These are phyloP conservation scores for Nothophoma quercina DNA, from an alignment of 2,329 filamentous ascomycete genomes.

Conservation along the genomic window DNA sequence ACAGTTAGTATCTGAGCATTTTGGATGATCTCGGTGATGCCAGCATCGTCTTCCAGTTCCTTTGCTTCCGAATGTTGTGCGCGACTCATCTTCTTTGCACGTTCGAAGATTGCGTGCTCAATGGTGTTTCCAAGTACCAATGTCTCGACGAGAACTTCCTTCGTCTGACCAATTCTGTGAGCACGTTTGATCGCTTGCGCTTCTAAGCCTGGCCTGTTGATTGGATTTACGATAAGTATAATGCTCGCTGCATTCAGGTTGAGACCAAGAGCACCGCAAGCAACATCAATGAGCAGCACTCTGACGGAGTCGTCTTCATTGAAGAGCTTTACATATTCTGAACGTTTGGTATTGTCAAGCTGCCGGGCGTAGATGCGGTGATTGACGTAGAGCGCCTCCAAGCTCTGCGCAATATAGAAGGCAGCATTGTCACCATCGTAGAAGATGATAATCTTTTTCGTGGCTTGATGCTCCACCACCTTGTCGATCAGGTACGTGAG, in stretches of 20 bases:
- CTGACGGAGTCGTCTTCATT: slow-evolving; percentile 73
- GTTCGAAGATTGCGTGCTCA: slow-evolving; percentile 82
- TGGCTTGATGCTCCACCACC: slow-evolving; percentile 70
- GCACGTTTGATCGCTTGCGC: slow-evolving; percentile 92
- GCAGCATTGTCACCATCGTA: slow-evolving; percentile 89
- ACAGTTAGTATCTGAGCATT: slow-evolving; percentile 60
- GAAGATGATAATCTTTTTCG: slow-evolving; percentile 90
- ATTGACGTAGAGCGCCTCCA: slow-evolving; percentile 74
- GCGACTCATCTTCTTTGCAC: slow-evolving; percentile 77
- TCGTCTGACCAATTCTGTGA: slow-evolving; percentile 83
- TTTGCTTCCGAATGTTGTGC: slow-evolving; percentile 63
- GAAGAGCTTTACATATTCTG: slow-evolving; percentile 81
- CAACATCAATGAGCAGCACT: slow-evolving; percentile 90
- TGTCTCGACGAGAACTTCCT: slow-evolving; percentile 83
- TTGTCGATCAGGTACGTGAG: slow-evolving; percentile 83
- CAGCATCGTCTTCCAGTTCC: slow-evolving; percentile 64
- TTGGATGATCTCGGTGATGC: slow-evolving; percentile 66
- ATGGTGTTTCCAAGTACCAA: slow-evolving; percentile 80
- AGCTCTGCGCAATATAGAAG: slow-evolving; percentile 81
- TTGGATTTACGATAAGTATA: slow-evolving; percentile 88
- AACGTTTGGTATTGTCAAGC: slow-evolving; percentile 67
- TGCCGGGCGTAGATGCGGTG: slow-evolving; percentile 73
- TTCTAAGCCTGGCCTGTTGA: slow-evolving; percentile 83
- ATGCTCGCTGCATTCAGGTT: slow-evolving; percentile 84
- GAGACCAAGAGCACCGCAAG: slow-evolving; percentile 85